Percentiles rank a stretch among this genome's conserved stretches.
Evolutionary conservation across 257 asterid species (phyloP).

Genomic region (Datura wrightii): DNA sequence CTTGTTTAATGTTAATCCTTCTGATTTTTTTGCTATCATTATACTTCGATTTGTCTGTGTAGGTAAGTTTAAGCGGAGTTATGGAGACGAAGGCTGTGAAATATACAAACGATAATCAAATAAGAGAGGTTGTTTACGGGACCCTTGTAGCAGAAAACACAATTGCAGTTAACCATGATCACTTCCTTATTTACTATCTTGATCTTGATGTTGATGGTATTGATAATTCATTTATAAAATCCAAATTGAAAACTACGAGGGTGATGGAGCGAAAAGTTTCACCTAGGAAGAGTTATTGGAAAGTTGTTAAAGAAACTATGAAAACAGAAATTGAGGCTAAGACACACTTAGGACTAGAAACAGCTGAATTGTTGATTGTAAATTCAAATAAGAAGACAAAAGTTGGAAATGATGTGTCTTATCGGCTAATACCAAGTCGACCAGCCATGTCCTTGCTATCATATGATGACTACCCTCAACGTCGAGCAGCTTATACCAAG

Average conservation of each 20-base stretch:
- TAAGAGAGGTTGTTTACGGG: conserved; percentile 46
- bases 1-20: background rate
- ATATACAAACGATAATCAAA: conserved; percentile 39
- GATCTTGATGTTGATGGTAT: conserved; percentile 74
- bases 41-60: conserved; percentile 18
- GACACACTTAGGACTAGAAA: conserved; percentile 43
- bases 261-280: conserved; percentile 34
- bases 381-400: conserved; percentile 65
- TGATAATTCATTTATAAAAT: conserved; percentile 55
- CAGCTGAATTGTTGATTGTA: conserved; percentile 54
- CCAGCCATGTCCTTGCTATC: conserved; percentile 52
- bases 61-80: conserved; percentile 65
- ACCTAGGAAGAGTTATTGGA: conserved; percentile 77
- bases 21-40: background rate
- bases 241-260: conserved; percentile 47
- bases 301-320: conserved; percentile 53
- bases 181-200: conserved; percentile 65
- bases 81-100: conserved; percentile 62
- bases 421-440: conserved; percentile 57
- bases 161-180: conserved; percentile 67
- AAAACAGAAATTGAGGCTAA: conserved; percentile 54
- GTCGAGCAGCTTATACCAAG: conserved; percentile 66
- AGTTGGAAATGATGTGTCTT: conserved; percentile 61
- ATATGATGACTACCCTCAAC: conserved; percentile 64
- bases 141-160: conserved; percentile 62